These are phyloP conservation scores for Metschnikowia matae DNA, from an alignment of 805 yeast species.

Conservation along the genomic window DNA sequence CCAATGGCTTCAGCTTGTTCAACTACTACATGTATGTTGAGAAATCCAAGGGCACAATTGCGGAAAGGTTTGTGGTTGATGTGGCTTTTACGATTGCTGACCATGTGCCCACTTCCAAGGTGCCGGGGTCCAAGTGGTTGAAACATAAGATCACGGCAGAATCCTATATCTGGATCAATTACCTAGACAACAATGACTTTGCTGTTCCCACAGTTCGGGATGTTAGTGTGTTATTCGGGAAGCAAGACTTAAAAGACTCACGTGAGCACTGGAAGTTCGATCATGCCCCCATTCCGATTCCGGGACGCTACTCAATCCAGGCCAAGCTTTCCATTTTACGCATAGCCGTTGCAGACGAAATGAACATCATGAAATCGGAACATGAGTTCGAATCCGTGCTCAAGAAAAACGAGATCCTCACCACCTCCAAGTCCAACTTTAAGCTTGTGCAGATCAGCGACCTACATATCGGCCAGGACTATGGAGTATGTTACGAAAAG, in stretches of 20 bases:
- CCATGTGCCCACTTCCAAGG: conserved; percentile 5
- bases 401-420: conserved; percentile 16
- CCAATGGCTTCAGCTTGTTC: conserved; percentile 8
- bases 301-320: conserved; percentile 14
- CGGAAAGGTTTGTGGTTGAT: conserved; percentile 12
- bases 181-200: conserved; percentile 10
- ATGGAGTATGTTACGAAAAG: conserved; percentile 20
- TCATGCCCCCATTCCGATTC: conserved; percentile 14
- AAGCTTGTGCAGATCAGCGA: conserved; percentile 38
- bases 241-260: conserved; percentile 27
- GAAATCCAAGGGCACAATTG: conserved; percentile 7
- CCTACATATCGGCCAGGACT: conserved; percentile 34
- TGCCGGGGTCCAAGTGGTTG: conserved; percentile 8
- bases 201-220: conserved; percentile 20
- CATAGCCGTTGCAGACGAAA: conserved; percentile 16
- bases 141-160: conserved; percentile 6
- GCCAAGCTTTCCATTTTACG: conserved; percentile 21
- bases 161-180: conserved; percentile 14
- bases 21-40: conserved; percentile 17
- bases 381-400: conserved; percentile 14
- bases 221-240: conserved; percentile 28
- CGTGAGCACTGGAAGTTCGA: conserved; percentile 24
- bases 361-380: conserved; percentile 9
- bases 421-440: conserved; percentile 19
- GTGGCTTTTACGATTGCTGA: conserved; percentile 7